A percentile compares a stretch with the other conserved stretches of the same genome.
Evolutionary conservation across 441 rosid genomes (phyloP).

Genomic region (Pelargonium australe): DNA sequence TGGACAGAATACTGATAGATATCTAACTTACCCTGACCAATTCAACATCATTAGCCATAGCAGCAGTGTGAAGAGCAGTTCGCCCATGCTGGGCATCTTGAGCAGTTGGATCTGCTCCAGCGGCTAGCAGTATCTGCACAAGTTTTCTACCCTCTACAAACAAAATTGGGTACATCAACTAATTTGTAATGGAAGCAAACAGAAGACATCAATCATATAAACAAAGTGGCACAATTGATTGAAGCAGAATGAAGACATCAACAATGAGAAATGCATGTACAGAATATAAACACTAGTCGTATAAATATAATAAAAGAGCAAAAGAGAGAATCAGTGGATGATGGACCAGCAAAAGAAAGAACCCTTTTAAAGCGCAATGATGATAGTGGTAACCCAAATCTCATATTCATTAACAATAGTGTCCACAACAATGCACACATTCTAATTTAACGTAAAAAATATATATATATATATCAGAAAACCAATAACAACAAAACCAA

Average conservation of each 20-base stretch:
- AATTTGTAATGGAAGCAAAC: not conserved
- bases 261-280: too few species aligned
- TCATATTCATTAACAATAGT: not conserved
- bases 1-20: not conserved
- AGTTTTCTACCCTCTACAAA: conserved; percentile 87
- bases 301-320: not conserved
- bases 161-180: conserved; percentile 11
- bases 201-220: not conserved
- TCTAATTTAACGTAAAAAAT: not conserved
- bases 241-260: not conserved
- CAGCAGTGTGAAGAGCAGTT: conserved; percentile 93
- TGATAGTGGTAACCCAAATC: not conserved
- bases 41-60: conserved; percentile 88
- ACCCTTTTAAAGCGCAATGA: not conserved
- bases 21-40: conserved; percentile 67
- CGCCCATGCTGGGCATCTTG: conserved; percentile 86
- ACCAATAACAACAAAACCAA: too few species aligned
- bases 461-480: too few species aligned
- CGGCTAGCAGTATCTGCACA: conserved; percentile 75
- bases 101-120: conserved; percentile 91
- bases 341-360: conserved; percentile 3
- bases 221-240: not conserved
- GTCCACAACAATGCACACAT: not conserved
- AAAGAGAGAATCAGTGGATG: not conserved
- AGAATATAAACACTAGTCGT: not conserved